Base-by-base conservation (phyloP, 148 eudicot species). In the Rhododendron ferrugineum region DNA sequence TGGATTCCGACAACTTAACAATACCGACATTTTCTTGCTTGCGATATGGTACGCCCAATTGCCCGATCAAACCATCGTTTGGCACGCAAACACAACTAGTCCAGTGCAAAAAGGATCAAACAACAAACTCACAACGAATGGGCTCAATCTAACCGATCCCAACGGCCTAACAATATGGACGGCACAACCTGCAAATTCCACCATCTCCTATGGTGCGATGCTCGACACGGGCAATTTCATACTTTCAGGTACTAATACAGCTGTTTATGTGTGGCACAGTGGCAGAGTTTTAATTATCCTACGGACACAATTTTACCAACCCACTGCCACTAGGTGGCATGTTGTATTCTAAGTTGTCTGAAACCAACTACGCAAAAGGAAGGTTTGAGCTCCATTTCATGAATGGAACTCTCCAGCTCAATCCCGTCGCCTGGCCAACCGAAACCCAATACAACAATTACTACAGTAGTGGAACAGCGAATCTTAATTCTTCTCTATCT, bases 21-120 rank as follows among this genome's bases (percentile, higher is more conserved):
- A 70, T 70, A 30, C 37, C 36, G 14, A 62, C 49, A 36, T 36
- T 36, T 81, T 81, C 47, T 60, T 82, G 84, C 84, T 82, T 10
- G 73, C 84, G 11, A 40, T 82, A 5, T 62, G 84, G 84, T 62
- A 82, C 22, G 73, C 73, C 34, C 44, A 82, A 62, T 23, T 60
- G 6, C 74, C 50, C 18, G 22, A 82, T 0, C 42, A 0, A 58
- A 60, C 84, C 3, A 23, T 82, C 32, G 13, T 82, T 23, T 82
- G 84, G 84, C 52, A 36, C 20, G 74, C 74, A 82, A n/a, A 62
- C 49, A 37, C 73, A 23, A 11, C 11, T 5, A 50, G 16, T 62
- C 20, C 84, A 18, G 40, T 82, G 14, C 50, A n/a, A 62, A 13
- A 10, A 23, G 52, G 73, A 20, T 82, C 84, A 9, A 82, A 62